Conservation (phyloP, 208 protist species). For the Endotrypanum monterogeii region DNA sequence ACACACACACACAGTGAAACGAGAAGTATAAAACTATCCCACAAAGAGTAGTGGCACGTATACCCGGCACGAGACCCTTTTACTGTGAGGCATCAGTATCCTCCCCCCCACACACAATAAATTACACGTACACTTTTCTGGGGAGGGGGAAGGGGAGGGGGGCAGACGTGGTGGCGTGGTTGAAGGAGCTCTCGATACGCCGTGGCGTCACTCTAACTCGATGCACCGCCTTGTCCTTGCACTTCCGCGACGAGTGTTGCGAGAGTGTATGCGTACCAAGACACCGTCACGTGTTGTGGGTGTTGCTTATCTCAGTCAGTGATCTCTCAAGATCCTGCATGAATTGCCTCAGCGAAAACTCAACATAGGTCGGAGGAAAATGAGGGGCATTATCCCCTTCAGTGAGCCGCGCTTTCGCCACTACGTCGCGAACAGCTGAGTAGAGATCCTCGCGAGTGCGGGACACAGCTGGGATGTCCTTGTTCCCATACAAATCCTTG, state of each 20-base stretch:
- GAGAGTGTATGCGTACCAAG: not conserved
- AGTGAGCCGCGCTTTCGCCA: constrained; percentile 22
- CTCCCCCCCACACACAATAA: no score
- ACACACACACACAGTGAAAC: no score
- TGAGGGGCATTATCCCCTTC: constrained; percentile 5
- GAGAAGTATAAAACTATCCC: no score
- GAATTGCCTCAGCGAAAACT: constrained; percentile 83
- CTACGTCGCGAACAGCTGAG: constrained; percentile 18
- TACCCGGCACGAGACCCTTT: no score
- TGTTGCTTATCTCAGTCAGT: constrained; percentile 38
- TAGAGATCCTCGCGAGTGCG: constrained; percentile 54
- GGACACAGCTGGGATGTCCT: constrained; percentile 67
- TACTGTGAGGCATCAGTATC: no score
- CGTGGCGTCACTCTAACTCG: not conserved
- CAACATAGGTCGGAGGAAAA: constrained; percentile 48
- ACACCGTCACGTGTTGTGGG: not conserved
- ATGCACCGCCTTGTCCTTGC: not conserved
- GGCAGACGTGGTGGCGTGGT: not conserved
- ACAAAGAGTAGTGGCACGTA: no score
- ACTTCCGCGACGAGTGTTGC: no score
- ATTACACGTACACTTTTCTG: no score
- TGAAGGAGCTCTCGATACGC: not conserved
- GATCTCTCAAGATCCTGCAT: constrained; percentile 77
- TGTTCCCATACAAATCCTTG: constrained; percentile 92
- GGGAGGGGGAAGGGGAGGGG: no score